Base-by-base conservation (phyloP, 257 asterid genomes). In the Ajuga chamaepitys region DNA sequence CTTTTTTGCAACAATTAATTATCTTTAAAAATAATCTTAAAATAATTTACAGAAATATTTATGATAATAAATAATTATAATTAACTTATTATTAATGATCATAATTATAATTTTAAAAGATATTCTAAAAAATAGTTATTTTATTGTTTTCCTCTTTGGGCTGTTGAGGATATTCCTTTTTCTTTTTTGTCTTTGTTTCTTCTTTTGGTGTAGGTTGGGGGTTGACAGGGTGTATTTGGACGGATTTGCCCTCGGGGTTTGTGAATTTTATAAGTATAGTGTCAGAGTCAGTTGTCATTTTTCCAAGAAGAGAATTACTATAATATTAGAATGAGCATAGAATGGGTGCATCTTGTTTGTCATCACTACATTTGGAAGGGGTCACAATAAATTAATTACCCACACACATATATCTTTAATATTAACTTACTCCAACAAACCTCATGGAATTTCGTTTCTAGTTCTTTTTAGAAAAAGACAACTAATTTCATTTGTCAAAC, bases 191-290 rank as follows among this genome's bases (percentile, higher is more conserved):
- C n/a, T n/a, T n/a, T n/a, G n/a, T n/a, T n/a, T n/a, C n/a, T n/a
- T n/a, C n/a, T n/a, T n/a, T n/a, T n/a, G n/a, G n/a, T n/a, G n/a
- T n/a, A n/a, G n/a, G 34, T 21, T 56, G 55, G 9, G 32, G 42
- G 61, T 57, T 24, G 48, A 9, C 12, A 42, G 34, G n/a, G 58
- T 14, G 53, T 25, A 64, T 24, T 21, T 51, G 70, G 74, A 74
- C 75, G 35, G 61, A 74, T 68, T 26, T 69, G 71, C 60, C 74
- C 69, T 75, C 24, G 75, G 58, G 44, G n/a, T 63, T 38, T 63
- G 61, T 32, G 21, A 61, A 4, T 25, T 51, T 11, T 53, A 34
- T 37, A 74, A 67, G 60, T 53, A 50, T 34, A 1, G 58, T 32
- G 65, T 58, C 51, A 1, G 58, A 22, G 65, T 58, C 51, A 40